Base-by-base conservation (phyloP, 331 rosid species). In the Arachis monticola region DNA sequence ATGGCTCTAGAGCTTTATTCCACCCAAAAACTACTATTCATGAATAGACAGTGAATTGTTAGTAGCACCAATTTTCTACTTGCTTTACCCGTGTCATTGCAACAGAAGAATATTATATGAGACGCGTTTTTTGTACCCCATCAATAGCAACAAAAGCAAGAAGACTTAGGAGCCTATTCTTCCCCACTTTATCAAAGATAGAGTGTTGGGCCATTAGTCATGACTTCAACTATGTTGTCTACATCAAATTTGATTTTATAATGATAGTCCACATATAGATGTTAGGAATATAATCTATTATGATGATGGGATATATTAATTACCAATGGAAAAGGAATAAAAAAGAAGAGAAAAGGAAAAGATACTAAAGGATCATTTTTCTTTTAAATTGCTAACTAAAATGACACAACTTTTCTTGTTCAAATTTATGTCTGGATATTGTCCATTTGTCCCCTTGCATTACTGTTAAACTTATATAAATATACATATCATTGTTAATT, bases 71-170 rank as follows among this genome's bases (percentile, higher is more conserved):
- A 38, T 17, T 57, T 64, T 10, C 64, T 3, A 27, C 17, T 0
- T 11, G 65, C 69, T 14, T 71, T 66, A 2, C 41, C 13, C 11
- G 8, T 9, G 46, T 48, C 46, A 3, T n/a, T 58, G 6, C 6
- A 78, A 12, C 13, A 27, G 7, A 27, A 31, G 42, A 45, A 27
- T 14, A 38, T 38, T 38, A 38, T 38, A 32, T 13, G 30, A 1
- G 67, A 46, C 52, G 58, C 52, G 53, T 41, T 38, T 38, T 38
- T 50, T 59, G 30, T 27, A 42, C 13, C 63, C 74, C 69, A 31
- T 61, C 6, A 11, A 74, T 30, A 58, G 67, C 72, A 61, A 8
- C 76, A 68, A 74, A 32, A 53, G 72, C 59, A 52, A 42, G 68
- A 41, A 5, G 41, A 38, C n/a, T 22, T 59, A 1, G 65, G 59